These are phyloP conservation scores for Polyplosphaeria fusca DNA, from an alignment of 495 filamentous ascomycete genomes.

Conservation along the genomic window DNA sequence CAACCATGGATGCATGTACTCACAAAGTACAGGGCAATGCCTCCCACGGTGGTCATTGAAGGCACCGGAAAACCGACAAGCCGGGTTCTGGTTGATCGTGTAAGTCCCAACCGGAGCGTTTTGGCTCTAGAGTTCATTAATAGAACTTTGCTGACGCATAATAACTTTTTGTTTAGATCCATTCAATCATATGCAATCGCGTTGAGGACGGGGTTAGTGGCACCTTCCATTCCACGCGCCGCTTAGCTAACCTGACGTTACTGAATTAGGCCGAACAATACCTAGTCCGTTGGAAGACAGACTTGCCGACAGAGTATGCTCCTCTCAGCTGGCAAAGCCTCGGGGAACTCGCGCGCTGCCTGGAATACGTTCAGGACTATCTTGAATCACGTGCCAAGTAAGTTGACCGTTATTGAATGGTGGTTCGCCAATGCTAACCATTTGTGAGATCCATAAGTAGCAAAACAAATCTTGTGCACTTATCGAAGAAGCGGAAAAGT, in stretches of 20 bases:
- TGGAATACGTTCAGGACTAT: conserved; percentile 40
- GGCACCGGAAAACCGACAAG: neutral
- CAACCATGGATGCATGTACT: no score
- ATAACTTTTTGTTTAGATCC: conserved; percentile 11
- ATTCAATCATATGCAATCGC: conserved; percentile 23
- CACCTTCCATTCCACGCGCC: neutral
- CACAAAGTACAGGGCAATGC: conserved; percentile 19
- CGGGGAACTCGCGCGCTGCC: conserved; percentile 33
- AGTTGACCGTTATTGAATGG: neutral
- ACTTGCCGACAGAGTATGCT: neutral
- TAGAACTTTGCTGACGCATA: neutral
- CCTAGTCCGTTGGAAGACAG: conserved; percentile 38
- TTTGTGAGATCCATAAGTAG: neutral
- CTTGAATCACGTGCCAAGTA: conserved; percentile 30
- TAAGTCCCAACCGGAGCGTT: neutral
- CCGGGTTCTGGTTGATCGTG: conserved; percentile 11
- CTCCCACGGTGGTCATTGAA: conserved; percentile 18
- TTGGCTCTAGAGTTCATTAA: neutral
- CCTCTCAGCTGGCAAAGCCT: conserved; percentile 40
- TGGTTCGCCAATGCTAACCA: neutral
- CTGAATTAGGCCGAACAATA: conserved; percentile 38
- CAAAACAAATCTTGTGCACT: neutral
- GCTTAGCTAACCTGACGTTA: conserved; percentile 24
- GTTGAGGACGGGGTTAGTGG: conserved; percentile 20
- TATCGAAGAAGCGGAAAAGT: conserved; percentile 34